These are phyloP conservation scores for Quercus wislizeni DNA, from an alignment of 306 rosid species.

Conservation along the genomic window DNA sequence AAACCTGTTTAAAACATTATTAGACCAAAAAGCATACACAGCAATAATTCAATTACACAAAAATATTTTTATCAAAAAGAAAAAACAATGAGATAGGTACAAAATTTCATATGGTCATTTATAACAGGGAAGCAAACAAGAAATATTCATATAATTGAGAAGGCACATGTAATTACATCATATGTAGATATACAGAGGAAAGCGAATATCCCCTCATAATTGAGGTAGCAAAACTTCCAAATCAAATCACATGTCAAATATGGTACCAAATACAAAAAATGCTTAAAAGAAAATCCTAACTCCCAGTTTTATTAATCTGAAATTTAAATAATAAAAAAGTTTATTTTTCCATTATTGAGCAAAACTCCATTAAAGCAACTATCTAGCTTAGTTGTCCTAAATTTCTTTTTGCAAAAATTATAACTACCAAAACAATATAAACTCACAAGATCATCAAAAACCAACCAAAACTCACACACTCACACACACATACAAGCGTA, in stretches of 20 bases:
- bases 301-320: neutral
- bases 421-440: neutral
- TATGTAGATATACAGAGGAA: neutral
- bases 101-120: neutral
- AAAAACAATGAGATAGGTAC: conserved; percentile 14
- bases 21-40: conserved; percentile 23
- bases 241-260: neutral
- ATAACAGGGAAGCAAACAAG: neutral
- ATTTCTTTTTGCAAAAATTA: neutral
- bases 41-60: neutral
- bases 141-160: conserved; percentile 14
- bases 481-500: neutral
- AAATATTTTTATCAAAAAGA: conserved; percentile 1
- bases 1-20: conserved; percentile 23
- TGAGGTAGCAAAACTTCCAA: conserved; percentile 10
- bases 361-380: neutral
- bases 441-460: neutral
- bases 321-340: too few species aligned
- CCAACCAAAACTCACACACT: neutral
- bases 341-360: neutral
- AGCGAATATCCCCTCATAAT: conserved; percentile 1
- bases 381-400: neutral
- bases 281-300: neutral
- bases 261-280: conserved; percentile 5
- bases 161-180: conserved; percentile 12